Conservation (phyloP, 768 basidiomycete species). For the Auricularia cornea region DNA sequence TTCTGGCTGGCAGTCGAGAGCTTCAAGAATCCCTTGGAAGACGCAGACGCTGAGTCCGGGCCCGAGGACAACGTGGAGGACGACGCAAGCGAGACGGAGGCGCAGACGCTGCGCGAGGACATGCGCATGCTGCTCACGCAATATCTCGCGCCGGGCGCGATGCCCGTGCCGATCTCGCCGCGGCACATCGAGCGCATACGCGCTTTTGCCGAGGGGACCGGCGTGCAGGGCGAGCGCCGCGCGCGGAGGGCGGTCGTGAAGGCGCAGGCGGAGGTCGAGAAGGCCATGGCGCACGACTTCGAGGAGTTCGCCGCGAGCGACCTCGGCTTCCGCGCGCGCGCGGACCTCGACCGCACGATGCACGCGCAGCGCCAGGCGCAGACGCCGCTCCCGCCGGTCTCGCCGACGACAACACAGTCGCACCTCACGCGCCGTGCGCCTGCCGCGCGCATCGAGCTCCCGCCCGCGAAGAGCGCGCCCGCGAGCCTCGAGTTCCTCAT, state of each 20-base stretch:
- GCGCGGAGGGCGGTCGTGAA: constrained; percentile 75
- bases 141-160: constrained; percentile 48
- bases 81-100: constrained; percentile 35
- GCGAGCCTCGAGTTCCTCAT: constrained; percentile 72
- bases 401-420: not conserved
- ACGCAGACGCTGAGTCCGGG: constrained; percentile 43
- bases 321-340: constrained; percentile 83
- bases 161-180: constrained; percentile 47
- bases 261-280: constrained; percentile 78
- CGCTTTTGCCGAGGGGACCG: constrained; percentile 48
- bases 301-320: constrained; percentile 82
- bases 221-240: constrained; percentile 38
- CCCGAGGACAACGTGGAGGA: constrained; percentile 50
- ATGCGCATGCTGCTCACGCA: constrained; percentile 70
- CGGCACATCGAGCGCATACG: constrained; percentile 66
- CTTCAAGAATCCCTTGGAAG: constrained; percentile 93
- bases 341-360: constrained; percentile 37
- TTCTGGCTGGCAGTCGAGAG: constrained; percentile 98
- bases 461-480: not conserved
- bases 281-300: constrained; percentile 87
- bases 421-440: not conserved
- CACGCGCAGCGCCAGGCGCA: constrained; percentile 1
- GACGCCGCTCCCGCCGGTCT: not conserved
- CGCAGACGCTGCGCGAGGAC: constrained; percentile 70
- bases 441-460: not conserved